A percentile compares a stretch with the other conserved stretches of the same genome.
phyloP scores from a whole-genome alignment of 441 rosid species.

The Pelargonium fulgidum region DNA sequence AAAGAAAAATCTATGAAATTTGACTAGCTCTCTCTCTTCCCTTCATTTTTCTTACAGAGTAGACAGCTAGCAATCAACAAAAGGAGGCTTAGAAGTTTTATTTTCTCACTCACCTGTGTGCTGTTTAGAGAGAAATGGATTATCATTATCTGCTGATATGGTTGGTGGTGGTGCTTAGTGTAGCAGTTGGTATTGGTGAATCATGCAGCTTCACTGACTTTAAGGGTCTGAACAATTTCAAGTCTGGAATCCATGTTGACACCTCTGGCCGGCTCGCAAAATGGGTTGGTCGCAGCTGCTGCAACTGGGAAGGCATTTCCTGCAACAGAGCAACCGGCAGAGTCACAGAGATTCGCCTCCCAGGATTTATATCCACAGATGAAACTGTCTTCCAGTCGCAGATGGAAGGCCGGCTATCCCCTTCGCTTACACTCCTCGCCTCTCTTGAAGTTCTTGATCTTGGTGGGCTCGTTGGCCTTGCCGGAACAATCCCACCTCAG shows the following conservation, averaged over 20 bases:
- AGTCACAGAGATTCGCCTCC: conserved; percentile 37
- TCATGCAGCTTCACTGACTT: conserved; percentile 36
- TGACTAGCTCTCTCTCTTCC: conserved; percentile 6
- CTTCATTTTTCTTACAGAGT: conserved; percentile 3
- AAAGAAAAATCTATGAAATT: conserved; percentile 16
- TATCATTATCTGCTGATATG: conserved; percentile 18
- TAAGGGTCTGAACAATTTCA: conserved; percentile 36
- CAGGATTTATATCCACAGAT: conserved; percentile 36
- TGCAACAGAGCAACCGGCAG: conserved; percentile 37
- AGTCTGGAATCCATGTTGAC: conserved; percentile 33
- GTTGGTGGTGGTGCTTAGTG: conserved; percentile 18
- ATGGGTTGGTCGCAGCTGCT: conserved; percentile 39
- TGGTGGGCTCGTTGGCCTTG: conserved; percentile 37
- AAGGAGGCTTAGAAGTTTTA: conserved; percentile 1
- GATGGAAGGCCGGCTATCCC: conserved; percentile 42
- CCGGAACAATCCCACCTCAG: conserved; percentile 37
- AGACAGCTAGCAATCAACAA: background rate
- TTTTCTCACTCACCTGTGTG: background rate
- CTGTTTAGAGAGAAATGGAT: conserved; percentile 27
- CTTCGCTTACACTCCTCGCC: conserved; percentile 33
- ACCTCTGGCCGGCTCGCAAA: conserved; percentile 37
- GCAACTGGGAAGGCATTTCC: conserved; percentile 45
- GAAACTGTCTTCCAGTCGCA: conserved; percentile 35
- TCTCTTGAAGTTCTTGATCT: conserved; percentile 46
- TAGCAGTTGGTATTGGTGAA: conserved; percentile 18